A percentile compares a stretch with the other conserved stretches of the same genome.
These are phyloP conservation scores for Aureobasidium sp. DNA, from an alignment of 2,329 filamentous ascomycete species.

Conservation along the genomic window DNA sequence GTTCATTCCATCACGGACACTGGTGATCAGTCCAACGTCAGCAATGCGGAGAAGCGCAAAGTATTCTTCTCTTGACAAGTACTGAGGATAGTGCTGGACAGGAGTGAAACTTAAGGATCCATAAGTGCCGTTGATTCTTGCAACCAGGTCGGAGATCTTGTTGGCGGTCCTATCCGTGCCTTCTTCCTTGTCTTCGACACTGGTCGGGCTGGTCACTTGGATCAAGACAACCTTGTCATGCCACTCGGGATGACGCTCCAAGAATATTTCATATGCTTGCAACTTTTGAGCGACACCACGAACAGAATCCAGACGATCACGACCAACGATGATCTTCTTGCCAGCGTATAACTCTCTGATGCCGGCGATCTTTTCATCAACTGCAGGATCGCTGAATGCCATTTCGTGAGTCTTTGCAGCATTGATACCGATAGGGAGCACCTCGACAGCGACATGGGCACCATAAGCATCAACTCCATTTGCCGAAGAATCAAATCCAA, in stretches of 20 bases:
- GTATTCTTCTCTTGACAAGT: conserved; percentile 82
- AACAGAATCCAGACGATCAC: conserved; percentile 88
- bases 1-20: conserved; percentile 95
- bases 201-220: conserved; percentile 70
- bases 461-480: conserved; percentile 85
- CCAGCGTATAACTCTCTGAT: conserved; percentile 73
- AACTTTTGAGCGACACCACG: conserved; percentile 93
- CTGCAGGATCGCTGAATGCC: conserved; percentile 63
- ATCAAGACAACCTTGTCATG: conserved; percentile 85
- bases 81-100: conserved; percentile 91
- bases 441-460: conserved; percentile 78
- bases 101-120: conserved; percentile 84
- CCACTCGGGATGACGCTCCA: conserved; percentile 88
- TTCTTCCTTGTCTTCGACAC: conserved; percentile 65
- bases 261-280: conserved; percentile 85
- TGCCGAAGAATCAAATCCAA: conserved; percentile 81
- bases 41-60: conserved; percentile 86
- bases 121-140: conserved; percentile 83
- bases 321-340: conserved; percentile 90
- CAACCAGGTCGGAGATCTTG: conserved; percentile 83
- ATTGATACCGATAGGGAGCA: conserved; percentile 93
- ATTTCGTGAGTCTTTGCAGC: conserved; percentile 66
- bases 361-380: conserved; percentile 61
- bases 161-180: conserved; percentile 73
- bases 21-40: conserved; percentile 90